Conservation (phyloP, 2,329 filamentous ascomycete genomes). For the Sordariomycetes sp. region DNA sequence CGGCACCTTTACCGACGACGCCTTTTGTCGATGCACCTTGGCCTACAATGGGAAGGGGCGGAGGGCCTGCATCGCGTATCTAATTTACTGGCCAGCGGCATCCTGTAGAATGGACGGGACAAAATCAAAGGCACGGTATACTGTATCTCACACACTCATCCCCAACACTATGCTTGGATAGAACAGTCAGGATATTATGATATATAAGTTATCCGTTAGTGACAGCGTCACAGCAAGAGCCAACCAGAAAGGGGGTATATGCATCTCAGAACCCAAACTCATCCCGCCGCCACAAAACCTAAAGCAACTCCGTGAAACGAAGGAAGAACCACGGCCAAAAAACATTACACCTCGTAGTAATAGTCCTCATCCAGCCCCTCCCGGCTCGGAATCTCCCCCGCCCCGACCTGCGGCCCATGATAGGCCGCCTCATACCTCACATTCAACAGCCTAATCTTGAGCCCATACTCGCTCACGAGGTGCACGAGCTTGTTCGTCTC, state of each 20-base stretch:
- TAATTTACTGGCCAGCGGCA: too few relatives aligned
- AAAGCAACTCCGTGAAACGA: neutral
- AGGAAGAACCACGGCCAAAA: neutral
- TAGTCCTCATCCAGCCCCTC: constrained; percentile 87
- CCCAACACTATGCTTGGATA: too few relatives aligned
- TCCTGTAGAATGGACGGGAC: neutral
- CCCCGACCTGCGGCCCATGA: constrained; percentile 52
- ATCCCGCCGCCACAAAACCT: neutral
- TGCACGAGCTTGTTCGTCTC: constrained; percentile 86
- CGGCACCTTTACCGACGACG: neutral
- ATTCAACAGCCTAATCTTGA: constrained; percentile 87
- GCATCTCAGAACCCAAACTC: neutral
- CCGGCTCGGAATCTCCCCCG: constrained; percentile 64
- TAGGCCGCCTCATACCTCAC: constrained; percentile 71
- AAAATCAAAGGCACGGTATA: neutral
- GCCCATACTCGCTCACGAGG: constrained; percentile 75
- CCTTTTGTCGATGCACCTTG: neutral
- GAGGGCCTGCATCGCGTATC: neutral
- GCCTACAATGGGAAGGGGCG: neutral
- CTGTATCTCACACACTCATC: too few relatives aligned
- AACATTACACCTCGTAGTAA: constrained; percentile 64
- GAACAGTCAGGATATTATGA: too few relatives aligned
- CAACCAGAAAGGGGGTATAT: neutral
- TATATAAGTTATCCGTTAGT: neutral
- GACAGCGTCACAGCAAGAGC: neutral